A percentile compares a stretch with the other conserved stretches of the same genome.
phyloP scores from a whole-genome alignment of 2,329 filamentous ascomycete genomes.

The Monosporascus sp. region DNA sequence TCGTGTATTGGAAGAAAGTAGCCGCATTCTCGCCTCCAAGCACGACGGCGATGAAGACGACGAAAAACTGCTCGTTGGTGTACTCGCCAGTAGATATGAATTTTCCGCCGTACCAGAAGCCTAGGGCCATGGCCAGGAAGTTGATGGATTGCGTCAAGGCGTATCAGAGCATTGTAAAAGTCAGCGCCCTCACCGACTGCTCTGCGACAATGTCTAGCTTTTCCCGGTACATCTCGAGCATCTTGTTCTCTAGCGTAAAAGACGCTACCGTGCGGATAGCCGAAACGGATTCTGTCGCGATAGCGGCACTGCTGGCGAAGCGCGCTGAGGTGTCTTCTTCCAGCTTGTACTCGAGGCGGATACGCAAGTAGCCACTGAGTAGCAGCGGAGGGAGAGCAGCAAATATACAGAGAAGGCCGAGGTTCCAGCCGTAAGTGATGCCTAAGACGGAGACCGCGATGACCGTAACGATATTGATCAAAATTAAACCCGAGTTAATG shows the following conservation, averaged over 20 bases:
- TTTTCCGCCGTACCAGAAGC: slow-evolving; percentile 30
- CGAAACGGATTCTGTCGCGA: slow-evolving; percentile 41
- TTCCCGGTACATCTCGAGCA: slow-evolving; percentile 27
- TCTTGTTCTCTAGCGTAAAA: slow-evolving; percentile 30
- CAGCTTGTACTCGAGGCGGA: slow-evolving; percentile 33
- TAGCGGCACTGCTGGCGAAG: slow-evolving; percentile 32
- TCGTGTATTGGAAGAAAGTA: slow-evolving; percentile 42
- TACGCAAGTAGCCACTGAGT: slow-evolving; percentile 33
- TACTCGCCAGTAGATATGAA: slow-evolving; percentile 33
- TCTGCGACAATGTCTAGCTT: slow-evolving; percentile 22
- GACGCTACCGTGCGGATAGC: slow-evolving; percentile 40
- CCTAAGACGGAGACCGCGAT: slow-evolving; percentile 33
- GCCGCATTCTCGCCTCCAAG: slow-evolving; percentile 37
- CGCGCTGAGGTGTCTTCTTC: too few species aligned
- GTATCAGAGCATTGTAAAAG: slow-evolving; percentile 20
- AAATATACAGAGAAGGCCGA: slow-evolving; percentile 38
- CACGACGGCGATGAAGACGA: slow-evolving; percentile 47
- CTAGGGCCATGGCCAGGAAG: slow-evolving; percentile 28
- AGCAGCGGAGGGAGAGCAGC: slow-evolving; percentile 37
- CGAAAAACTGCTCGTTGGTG: slow-evolving; percentile 37
- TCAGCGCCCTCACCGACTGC: slow-evolving; percentile 3
- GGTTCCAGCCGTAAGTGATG: slow-evolving; percentile 37
- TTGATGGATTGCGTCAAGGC: slow-evolving; percentile 24
- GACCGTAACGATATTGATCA: slow-evolving; percentile 36
- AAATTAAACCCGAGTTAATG: slow-evolving; percentile 35